A percentile compares a stretch with the other conserved stretches of the same genome.
These are phyloP conservation scores for Calonectria fujianensis DNA, from an alignment of 2,329 filamentous ascomycete genomes.

Conservation along the genomic window DNA sequence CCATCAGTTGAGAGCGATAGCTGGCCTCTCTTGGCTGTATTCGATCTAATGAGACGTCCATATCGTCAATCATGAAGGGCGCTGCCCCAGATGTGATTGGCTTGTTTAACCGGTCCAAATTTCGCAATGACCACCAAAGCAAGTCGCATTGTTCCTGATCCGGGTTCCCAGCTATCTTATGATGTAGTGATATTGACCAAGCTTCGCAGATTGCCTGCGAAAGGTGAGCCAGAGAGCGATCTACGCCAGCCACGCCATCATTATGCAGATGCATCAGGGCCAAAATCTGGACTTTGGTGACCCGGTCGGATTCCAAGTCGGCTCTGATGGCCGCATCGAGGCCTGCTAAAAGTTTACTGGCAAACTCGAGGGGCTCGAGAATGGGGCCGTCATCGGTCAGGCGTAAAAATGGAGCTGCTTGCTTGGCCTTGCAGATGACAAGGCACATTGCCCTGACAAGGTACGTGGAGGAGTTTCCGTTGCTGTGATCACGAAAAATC, in stretches of 20 bases:
- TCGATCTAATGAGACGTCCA: slow-evolving; percentile 34
- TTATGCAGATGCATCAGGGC: slow-evolving; percentile 54
- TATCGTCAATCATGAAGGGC: slow-evolving; percentile 42
- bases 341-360: slow-evolving; percentile 43
- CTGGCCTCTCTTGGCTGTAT: slow-evolving; percentile 2
- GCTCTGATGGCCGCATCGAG: slow-evolving; percentile 53
- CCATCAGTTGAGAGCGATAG: slow-evolving; percentile 40
- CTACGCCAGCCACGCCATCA: slow-evolving; percentile 48
- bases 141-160: slow-evolving; percentile 37
- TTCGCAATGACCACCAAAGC: slow-evolving; percentile 40
- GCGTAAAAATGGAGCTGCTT: slow-evolving; percentile 51
- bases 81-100: slow-evolving; percentile 38
- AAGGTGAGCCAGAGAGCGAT: slow-evolving; percentile 49
- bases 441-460: slow-evolving; percentile 52
- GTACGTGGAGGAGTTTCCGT: slow-evolving; percentile 46
- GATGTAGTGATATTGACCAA: slow-evolving; percentile 46
- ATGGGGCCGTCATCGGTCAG: slow-evolving; percentile 39
- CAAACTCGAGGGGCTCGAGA: slow-evolving; percentile 45
- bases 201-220: slow-evolving; percentile 53
- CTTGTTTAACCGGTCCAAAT: slow-evolving; percentile 42
- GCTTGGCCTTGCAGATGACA: slow-evolving; percentile 50
- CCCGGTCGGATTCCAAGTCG: slow-evolving; percentile 50
- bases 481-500: slow-evolving; percentile 40
- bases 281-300: slow-evolving; percentile 51
- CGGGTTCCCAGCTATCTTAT: slow-evolving; percentile 21